Percentiles rank a stretch among this genome's conserved stretches.
Conservation (phyloP, 768 basidiomycete species). For the Crucibulum laeve region DNA sequence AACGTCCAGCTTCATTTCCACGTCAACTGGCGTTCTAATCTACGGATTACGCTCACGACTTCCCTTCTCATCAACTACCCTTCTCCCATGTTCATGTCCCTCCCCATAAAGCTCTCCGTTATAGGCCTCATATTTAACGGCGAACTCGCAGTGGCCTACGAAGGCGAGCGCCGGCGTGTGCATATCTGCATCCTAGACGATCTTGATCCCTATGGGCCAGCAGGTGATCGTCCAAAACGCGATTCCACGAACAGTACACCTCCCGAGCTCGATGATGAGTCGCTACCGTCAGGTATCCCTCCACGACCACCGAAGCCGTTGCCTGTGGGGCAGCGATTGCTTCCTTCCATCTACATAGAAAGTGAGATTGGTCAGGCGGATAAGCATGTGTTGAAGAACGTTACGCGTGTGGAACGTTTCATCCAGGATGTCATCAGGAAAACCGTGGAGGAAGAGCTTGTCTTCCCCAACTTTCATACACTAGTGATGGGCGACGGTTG, state of each 20-base stretch:
- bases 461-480: conserved; percentile 96
- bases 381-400: conserved; percentile 94
- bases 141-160: conserved; percentile 88
- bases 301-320: conserved; percentile 57
- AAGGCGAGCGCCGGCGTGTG: conserved; percentile 74
- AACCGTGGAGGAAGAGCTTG: conserved; percentile 92
- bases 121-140: conserved; percentile 85
- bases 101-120: conserved; percentile 92
- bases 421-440: conserved; percentile 95
- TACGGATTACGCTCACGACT: conserved; percentile 86
- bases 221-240: conserved; percentile 48
- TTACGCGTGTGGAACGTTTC: conserved; percentile 91
- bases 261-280: conserved; percentile 62
- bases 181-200: conserved; percentile 91
- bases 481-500: conserved; percentile 45
- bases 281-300: conserved; percentile 26
- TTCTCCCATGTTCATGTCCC: conserved; percentile 92
- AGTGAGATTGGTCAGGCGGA: conserved; percentile 96
- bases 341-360: conserved; percentile 89
- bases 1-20: conserved; percentile 89
- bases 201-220: conserved; percentile 78
- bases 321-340: conserved; percentile 75
- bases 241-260: conserved; percentile 47
- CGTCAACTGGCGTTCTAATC: conserved; percentile 81
- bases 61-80: conserved; percentile 97